These are phyloP conservation scores for Talaromyces verruculosus DNA, from an alignment of 2,329 filamentous ascomycete species.

Conservation along the genomic window DNA sequence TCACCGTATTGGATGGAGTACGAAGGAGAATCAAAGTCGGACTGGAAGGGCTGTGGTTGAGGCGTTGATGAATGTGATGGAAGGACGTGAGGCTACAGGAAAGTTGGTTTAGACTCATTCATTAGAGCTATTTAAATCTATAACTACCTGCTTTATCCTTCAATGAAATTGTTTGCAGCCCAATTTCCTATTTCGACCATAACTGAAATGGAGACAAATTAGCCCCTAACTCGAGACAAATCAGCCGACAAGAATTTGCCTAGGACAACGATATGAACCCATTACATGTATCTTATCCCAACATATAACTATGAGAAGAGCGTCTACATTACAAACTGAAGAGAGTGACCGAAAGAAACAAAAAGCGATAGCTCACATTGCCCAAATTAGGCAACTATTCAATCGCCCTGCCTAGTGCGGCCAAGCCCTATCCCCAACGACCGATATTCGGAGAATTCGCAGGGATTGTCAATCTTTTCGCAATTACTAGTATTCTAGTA, in stretches of 20 bases:
- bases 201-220: background rate
- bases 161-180: background rate
- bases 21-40: conserved; percentile 35
- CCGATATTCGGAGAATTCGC: background rate
- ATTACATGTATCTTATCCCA: background rate
- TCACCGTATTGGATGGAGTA: conserved; percentile 48
- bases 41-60: conserved; percentile 23
- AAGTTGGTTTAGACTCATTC: background rate
- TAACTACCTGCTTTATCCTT: background rate
- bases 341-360: background rate
- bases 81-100: conserved; percentile 19
- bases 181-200: background rate
- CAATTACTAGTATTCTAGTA: background rate
- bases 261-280: background rate
- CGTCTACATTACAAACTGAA: background rate
- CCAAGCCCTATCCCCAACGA: background rate
- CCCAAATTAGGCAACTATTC: background rate
- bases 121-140: background rate
- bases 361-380: background rate
- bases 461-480: background rate
- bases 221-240: background rate
- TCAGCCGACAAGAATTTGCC: background rate
- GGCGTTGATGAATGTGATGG: conserved; percentile 35
- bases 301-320: background rate
- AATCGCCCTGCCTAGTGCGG: background rate